Evolutionary conservation across 2,329 filamentous ascomycete species (phyloP), one percentile per base, ranked within the genome.

Genomic region (Dactylellina drechsleri): DNA sequence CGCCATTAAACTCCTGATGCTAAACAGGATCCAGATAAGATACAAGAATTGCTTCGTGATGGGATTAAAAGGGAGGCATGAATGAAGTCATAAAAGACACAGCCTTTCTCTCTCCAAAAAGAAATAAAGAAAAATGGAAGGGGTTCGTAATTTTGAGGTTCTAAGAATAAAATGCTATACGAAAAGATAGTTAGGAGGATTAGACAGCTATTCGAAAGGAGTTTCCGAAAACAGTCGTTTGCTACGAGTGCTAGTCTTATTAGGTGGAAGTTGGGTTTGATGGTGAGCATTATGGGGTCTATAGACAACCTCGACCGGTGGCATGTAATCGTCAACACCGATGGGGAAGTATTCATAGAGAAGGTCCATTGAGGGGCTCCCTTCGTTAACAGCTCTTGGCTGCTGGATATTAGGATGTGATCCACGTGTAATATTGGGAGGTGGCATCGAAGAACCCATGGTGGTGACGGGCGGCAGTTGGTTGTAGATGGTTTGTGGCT

Each of bases 191-290:
- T 16, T 18, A 23, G 18, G 50, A 28, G 5, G 12, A 49, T 6
- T 7, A 26, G 10, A 12, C 26, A n/a, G n/a, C 45, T 67, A 74
- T 47, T 66, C 70, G 16, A 74, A 74, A 13, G 70, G 70, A 6
- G 70, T 74, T 62, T 74, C 70, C 15, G 70, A 74, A 50, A 74
- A 74, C 7, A 74, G 70, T 57, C 70, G 70, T 58, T 74, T 74
- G 62, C 70, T 74, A 31, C 70, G 70, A 18, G 49, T 57, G 62
- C 70, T 67, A 8, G 70, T 50, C 36, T 66, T 60, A 31, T 57
- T 74, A 13, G 70, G 41, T 40, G 70, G 70, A 31, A 66, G 62
- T 59, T 74, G 70, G 12, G 70, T 74, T 53, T 66, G 62, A 23
- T 74, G 70, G 62, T 74, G 70, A 45, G 70, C 70, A 41, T 74